Base-by-base conservation (phyloP, 345 rosid genomes). In the Eucalyptus pauciflora region DNA sequence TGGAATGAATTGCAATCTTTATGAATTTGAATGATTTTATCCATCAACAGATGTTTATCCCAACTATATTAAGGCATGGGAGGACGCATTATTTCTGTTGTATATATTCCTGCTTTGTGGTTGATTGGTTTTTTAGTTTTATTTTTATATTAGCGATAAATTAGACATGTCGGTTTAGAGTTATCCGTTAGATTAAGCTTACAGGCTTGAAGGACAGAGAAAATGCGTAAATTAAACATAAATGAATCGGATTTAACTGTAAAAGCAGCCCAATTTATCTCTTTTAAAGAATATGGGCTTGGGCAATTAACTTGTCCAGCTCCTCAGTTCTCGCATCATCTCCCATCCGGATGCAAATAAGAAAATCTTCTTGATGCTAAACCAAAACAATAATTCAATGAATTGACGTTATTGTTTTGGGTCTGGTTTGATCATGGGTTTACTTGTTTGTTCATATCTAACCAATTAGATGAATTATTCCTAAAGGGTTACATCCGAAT, bases 91-190 rank as follows among this genome's bases (percentile, higher is more conserved):
- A 27, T 12, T 27, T 27, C 7, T 25, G 7, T 60, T 27, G 31
- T 60, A 10, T 27, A 27, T 60, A 27, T 27, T 60, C 14, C 16
- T 12, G 67, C 2, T 60, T 25, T 27, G n/a, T 27, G 67, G 15
- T 60, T 17, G 31, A 60, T 60, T 60, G 2, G 29, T n/a, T 22
- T 24, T 54, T 54, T 54, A 6, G 18, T 12, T 54, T 20, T 54
- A 22, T 1, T 56, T 56, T 56, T 56, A 24, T 24, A 56, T 56
- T 22, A 24, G n/a, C 1, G 14, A 60, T 60, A 25, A 60, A 60
- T 60, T 12, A 27, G 15, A 17, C 69, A 60, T 0, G 4, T 0
- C 0, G 16, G 15, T 60, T 12, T 27, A 60, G 14, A 3, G 8
- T 60, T 60, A 60, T 60, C 31, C 1, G 69, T 60, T 60, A 5